Conservation (phyloP, 148 eudicot species). For the Dysphania ambrosioides region DNA sequence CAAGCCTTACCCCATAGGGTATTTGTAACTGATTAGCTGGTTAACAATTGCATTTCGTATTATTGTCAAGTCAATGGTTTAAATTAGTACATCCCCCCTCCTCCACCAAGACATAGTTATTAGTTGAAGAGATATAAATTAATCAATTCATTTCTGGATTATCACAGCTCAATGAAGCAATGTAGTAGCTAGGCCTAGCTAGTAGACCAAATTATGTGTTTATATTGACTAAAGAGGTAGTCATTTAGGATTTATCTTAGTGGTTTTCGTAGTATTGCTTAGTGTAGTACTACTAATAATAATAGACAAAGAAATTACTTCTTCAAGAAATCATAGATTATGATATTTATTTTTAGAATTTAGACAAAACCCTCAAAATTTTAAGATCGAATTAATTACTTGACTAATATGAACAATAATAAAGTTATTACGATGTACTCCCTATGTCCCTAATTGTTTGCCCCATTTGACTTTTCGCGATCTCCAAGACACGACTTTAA, state of each 20-base stretch:
- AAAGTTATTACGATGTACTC: too few relatives aligned
- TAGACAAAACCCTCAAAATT: too few relatives aligned
- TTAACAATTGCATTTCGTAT: not conserved
- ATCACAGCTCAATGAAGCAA: slow-evolving; percentile 15
- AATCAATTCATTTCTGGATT: not conserved
- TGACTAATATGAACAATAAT: too few relatives aligned
- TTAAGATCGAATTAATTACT: too few relatives aligned
- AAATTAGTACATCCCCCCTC: slow-evolving; percentile 22
- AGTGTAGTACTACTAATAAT: too few relatives aligned
- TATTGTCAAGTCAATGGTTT: not conserved
- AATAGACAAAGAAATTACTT: too few relatives aligned
- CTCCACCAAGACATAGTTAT: not conserved
- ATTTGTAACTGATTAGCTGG: not conserved
- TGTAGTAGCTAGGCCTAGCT: not conserved
- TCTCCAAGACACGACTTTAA: too few relatives aligned
- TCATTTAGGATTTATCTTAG: not conserved
- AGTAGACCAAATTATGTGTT: not conserved
- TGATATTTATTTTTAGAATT: too few relatives aligned
- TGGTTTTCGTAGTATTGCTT: not conserved
- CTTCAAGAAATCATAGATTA: too few relatives aligned
- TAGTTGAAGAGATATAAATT: not conserved
- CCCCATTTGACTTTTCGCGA: too few relatives aligned
- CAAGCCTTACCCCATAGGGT: slow-evolving; percentile 7
- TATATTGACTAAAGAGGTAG: not conserved
- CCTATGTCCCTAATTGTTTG: too few relatives aligned